Evolutionary conservation across 139 green algal genomes (phyloP), one percentile per base, ranked within the genome.

Genomic region (Mychonastes homosphaera): DNA sequence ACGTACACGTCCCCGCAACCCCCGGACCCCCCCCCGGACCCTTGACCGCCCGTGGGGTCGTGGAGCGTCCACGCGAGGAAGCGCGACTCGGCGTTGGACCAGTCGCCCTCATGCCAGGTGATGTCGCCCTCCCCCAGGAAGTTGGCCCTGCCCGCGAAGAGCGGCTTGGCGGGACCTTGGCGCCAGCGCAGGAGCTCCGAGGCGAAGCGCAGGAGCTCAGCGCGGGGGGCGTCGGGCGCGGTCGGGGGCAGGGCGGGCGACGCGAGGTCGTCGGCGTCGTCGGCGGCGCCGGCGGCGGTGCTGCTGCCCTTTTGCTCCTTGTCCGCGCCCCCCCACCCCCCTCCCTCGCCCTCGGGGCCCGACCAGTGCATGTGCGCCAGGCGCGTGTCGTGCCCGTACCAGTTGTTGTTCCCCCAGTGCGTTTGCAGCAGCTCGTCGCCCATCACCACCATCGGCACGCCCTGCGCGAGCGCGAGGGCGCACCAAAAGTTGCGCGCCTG

Each of bases 331-430:
- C n/a, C n/a, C n/a, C n/a, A n/a, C n/a, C n/a, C n/a, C n/a, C n/a
- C n/a, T n/a, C 30, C 29, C 38, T 61, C 41, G 9, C 63, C 48
- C 18, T 87, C 65, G 41, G 80, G 50, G 40, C 64, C 45, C 29
- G 76, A 57, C 85, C 85, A 95, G 35, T 92, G 48, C 72, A 90
- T 83, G 26, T 81, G 72, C 6, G 80, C 81, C 69, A 90, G 77
- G 7, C 67, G n/a, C 12, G 61, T 87, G 79, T 99, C 89, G 58
- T 99, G 92, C 10, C 92, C 92, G 62, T 99, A 99, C 76, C 82
- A 96, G 84, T 99, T 99, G 82, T 99, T 99, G 82, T 99, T 99
- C 54, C 92, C 92, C 19, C 72, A 19, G 18, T 87, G 77, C 3
- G 79, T 89, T 32, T 88, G 71, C 13, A 51, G 72, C 39, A 89